These are phyloP conservation scores for Paecilomyces sp. DNA, from an alignment of 2,329 filamentous ascomycete species.

Conservation along the genomic window DNA sequence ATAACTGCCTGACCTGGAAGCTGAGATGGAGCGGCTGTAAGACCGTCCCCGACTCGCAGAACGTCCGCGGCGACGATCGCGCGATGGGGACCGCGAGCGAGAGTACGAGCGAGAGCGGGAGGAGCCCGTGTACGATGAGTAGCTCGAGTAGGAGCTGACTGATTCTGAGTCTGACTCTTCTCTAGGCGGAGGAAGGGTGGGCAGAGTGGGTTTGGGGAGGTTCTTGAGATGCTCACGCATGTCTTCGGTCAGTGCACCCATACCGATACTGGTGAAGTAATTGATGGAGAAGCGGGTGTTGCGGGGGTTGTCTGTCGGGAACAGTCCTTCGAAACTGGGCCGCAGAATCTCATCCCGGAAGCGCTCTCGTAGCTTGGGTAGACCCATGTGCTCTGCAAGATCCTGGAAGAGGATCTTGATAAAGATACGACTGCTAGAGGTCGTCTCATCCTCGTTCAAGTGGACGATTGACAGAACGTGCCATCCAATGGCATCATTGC, in stretches of 20 bases:
- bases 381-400: slow-evolving; percentile 76
- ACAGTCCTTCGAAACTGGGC: slow-evolving; percentile 74
- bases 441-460: slow-evolving; percentile 94
- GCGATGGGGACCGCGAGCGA: slow-evolving; percentile 26
- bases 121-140: slow-evolving; percentile 58
- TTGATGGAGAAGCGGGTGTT: slow-evolving; percentile 98
- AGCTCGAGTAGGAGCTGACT: slow-evolving; percentile 61
- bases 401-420: slow-evolving; percentile 98
- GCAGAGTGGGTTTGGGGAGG: slow-evolving; percentile 74
- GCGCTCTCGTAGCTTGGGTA: slow-evolving; percentile 68
- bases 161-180: slow-evolving; percentile 61
- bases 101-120: slow-evolving; percentile 36
- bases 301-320: slow-evolving; percentile 80
- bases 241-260: slow-evolving; percentile 89
- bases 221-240: slow-evolving; percentile 90
- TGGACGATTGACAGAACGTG: slow-evolving; percentile 78
- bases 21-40: slow-evolving; percentile 19
- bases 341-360: slow-evolving; percentile 72
- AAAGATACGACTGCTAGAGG: slow-evolving; percentile 92
- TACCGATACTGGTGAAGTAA: slow-evolving; percentile 96
- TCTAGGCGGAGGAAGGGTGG: slow-evolving; percentile 54
- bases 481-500: slow-evolving; percentile 86
- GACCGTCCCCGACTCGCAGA: slow-evolving; percentile 19
- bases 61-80: slow-evolving; percentile 9
- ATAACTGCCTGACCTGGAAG: slow-evolving; percentile 23